A percentile compares a stretch with the other conserved stretches of the same genome.
Evolutionary conservation across 1,284 basidiomycete species (phyloP).

Genomic region (Ustilago curta): DNA sequence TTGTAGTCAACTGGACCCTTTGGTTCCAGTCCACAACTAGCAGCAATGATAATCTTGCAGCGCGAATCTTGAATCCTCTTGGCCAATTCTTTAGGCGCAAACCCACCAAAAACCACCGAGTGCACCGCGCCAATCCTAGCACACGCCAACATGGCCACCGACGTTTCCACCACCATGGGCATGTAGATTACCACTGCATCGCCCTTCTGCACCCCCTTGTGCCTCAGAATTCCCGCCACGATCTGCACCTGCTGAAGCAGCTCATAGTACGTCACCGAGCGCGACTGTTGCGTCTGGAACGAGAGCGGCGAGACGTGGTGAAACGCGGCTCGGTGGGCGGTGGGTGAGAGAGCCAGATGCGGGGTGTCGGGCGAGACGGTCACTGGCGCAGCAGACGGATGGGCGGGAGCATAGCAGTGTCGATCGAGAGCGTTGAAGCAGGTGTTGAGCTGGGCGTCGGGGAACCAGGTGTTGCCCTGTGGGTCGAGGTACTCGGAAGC

Average conservation of each 20-base stretch:
- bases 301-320: conserved; percentile 60
- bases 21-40: conserved; percentile 65
- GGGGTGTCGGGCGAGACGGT: conserved; percentile 55
- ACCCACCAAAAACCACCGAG: conserved; percentile 68
- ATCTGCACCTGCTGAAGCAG: conserved; percentile 59
- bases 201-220: conserved; percentile 59
- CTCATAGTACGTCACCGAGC: conserved; percentile 58
- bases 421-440: conserved; percentile 52
- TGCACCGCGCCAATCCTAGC: conserved; percentile 66
- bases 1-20: conserved; percentile 63
- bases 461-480: conserved; percentile 52
- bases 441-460: conserved; percentile 52
- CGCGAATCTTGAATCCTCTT: conserved; percentile 63
- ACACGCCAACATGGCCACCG: conserved; percentile 65
- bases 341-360: conserved; percentile 45
- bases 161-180: conserved; percentile 67
- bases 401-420: conserved; percentile 42
- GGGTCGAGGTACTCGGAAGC: conserved; percentile 35
- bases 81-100: conserved; percentile 62
- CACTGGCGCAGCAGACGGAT: conserved; percentile 33
- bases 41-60: conserved; percentile 58
- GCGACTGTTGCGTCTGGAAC: conserved; percentile 48
- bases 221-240: conserved; percentile 60
- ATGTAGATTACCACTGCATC: conserved; percentile 66
- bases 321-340: conserved; percentile 48